Percentiles rank a stretch among this genome's conserved stretches.
Evolutionary conservation across 148 eudicot species (phyloP).

Genomic region (Rhododendron williamsianum): DNA sequence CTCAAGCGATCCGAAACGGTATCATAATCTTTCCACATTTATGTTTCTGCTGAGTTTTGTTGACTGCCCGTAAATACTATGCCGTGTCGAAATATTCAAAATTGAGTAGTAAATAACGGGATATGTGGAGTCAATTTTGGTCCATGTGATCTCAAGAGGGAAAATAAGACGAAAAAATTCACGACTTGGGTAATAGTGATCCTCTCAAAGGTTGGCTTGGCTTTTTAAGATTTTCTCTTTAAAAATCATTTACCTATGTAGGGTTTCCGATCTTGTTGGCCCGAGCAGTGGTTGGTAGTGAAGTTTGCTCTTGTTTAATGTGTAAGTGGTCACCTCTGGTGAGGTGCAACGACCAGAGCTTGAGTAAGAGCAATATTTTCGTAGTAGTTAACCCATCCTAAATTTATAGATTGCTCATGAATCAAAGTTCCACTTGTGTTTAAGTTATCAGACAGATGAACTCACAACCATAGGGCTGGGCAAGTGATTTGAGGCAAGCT

Average conservation of each 20-base stretch:
- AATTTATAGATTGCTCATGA: not conserved
- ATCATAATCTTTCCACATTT: not conserved
- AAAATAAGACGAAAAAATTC: not conserved
- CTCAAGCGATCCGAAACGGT: constrained; percentile 97
- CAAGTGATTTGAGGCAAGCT: not conserved
- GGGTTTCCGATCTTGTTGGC: not conserved
- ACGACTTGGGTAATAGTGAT: not conserved
- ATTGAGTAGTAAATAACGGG: not conserved
- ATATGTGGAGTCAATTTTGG: not conserved
- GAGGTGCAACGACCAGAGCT: not conserved
- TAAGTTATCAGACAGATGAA: not conserved
- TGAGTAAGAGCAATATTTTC: not conserved
- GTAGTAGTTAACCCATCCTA: not conserved
- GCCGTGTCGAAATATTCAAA: not conserved
- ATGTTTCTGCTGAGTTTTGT: not conserved
- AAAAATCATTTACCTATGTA: not conserved
- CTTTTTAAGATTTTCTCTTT: not conserved
- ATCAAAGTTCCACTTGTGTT: not conserved
- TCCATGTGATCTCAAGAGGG: not conserved
- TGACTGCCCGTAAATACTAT: not conserved
- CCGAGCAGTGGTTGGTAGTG: not conserved
- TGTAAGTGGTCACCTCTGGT: not conserved
- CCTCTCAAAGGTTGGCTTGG: not conserved
- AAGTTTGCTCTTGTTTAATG: not conserved
- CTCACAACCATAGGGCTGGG: not conserved